Evolutionary conservation across 139 green algal genomes (phyloP).

Genomic region (Chlamydomonas sp.): DNA sequence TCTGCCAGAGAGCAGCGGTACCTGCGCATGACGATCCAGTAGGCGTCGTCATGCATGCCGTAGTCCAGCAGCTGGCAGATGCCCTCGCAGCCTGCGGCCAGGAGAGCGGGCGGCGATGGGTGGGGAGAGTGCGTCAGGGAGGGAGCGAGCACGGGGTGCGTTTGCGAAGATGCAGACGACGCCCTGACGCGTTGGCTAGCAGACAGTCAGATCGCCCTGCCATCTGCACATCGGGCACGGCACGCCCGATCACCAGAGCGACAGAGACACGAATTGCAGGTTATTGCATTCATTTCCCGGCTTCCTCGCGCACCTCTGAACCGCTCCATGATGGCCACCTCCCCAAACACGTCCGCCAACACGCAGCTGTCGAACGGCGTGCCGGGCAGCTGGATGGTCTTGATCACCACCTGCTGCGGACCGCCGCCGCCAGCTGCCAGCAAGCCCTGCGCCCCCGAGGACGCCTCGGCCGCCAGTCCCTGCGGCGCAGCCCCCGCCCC

Average conservation of each 20-base stretch:
- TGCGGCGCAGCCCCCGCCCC: no score
- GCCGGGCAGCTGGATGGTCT: conserved; percentile 70
- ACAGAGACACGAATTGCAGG: no score
- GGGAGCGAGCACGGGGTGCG: no score
- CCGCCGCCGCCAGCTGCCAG: not conserved
- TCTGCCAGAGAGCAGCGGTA: conserved; percentile 76
- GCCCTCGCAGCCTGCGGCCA: not conserved
- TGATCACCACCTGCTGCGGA: conserved; percentile 57
- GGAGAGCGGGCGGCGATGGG: no score
- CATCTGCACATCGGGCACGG: no score
- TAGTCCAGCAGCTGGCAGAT: conserved; percentile 77
- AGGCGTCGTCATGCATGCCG: conserved; percentile 67
- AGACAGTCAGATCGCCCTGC: no score
- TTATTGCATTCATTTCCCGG: no score
- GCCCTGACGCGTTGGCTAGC: no score
- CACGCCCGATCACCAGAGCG: no score
- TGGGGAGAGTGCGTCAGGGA: no score
- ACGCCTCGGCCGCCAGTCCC: no score
- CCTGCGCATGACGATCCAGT: conserved; percentile 76
- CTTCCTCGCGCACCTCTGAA: conserved; percentile 36
- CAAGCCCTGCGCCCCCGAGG: no score
- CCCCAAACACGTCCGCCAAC: conserved; percentile 75
- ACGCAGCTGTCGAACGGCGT: conserved; percentile 62
- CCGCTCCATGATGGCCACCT: conserved; percentile 77
- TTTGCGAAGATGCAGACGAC: not conserved